A percentile compares a stretch with the other conserved stretches of the same genome.
Evolutionary conservation across 805 yeast species (phyloP).

Genomic region (Ogataea ganodermae): DNA sequence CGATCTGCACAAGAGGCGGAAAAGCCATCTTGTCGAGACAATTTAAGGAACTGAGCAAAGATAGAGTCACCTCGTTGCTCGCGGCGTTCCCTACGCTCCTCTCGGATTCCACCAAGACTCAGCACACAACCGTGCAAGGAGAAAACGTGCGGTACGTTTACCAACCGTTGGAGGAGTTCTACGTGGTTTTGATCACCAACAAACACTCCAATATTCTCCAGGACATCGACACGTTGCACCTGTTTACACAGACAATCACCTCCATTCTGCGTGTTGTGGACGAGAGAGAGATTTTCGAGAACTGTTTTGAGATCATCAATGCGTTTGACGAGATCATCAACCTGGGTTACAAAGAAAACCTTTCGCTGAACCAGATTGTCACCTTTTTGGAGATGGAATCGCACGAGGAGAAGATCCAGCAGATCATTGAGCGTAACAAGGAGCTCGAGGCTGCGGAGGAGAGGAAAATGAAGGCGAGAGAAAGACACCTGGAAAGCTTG

Average conservation of each 20-base stretch:
- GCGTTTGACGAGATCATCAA: slow-evolving; percentile 94
- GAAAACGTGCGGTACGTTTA: slow-evolving; percentile 90
- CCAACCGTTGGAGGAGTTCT: slow-evolving; percentile 93
- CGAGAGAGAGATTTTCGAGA: slow-evolving; percentile 78
- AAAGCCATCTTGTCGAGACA: slow-evolving; percentile 91
- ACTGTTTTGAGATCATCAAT: slow-evolving; percentile 84
- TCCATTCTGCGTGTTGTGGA: slow-evolving; percentile 70
- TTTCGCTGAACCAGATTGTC: slow-evolving; percentile 77
- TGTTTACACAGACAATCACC: slow-evolving; percentile 81
- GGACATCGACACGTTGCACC: slow-evolving; percentile 88
- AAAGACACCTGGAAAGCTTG: slow-evolving; percentile 26
- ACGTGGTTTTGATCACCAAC: slow-evolving; percentile 88
- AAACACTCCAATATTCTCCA: slow-evolving; percentile 88
- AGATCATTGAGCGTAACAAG: slow-evolving; percentile 94
- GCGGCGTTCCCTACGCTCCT: slow-evolving; percentile 84
- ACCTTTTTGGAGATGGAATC: slow-evolving; percentile 96
- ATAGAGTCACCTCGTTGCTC: slow-evolving; percentile 80
- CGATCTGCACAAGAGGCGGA: slow-evolving; percentile 92
- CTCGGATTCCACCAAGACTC: slow-evolving; percentile 63
- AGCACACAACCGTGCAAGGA: slow-evolving; percentile 93
- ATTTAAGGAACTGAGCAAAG: slow-evolving; percentile 80
- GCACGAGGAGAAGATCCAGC: slow-evolving; percentile 98
- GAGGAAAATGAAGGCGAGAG: slow-evolving; percentile 92
- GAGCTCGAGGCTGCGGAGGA: slow-evolving; percentile 97
- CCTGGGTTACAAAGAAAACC: slow-evolving; percentile 86